Evolutionary conservation across 2,329 filamentous ascomycete genomes (phyloP).

Genomic region (Phoma sp.): DNA sequence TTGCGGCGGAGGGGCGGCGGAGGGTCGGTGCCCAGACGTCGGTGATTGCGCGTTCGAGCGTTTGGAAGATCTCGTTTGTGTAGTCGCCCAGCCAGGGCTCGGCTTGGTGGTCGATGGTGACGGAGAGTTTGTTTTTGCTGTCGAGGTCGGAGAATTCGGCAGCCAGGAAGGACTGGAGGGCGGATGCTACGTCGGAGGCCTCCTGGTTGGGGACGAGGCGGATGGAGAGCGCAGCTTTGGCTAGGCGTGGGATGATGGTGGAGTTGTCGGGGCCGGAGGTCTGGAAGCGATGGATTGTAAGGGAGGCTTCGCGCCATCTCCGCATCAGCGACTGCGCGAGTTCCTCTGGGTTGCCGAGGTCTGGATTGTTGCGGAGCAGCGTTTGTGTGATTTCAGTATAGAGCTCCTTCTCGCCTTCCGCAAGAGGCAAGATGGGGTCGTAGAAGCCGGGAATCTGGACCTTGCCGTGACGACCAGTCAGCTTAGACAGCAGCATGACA

Average conservation of each 20-base stretch:
- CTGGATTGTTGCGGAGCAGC: conserved; percentile 74
- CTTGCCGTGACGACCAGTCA: conserved; percentile 81
- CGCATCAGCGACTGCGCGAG: conserved; percentile 88
- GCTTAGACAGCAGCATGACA: conserved; percentile 78
- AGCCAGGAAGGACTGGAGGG: conserved; percentile 72
- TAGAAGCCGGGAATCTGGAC: conserved; percentile 91
- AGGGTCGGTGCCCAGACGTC: conserved; percentile 76
- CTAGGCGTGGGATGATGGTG: conserved; percentile 88
- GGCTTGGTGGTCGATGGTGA: conserved; percentile 90
- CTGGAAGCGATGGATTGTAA: conserved; percentile 93
- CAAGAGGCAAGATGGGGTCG: conserved; percentile 79
- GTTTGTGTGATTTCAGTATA: conserved; percentile 86
- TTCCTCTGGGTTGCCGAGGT: conserved; percentile 68
- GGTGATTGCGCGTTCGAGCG: conserved; percentile 83
- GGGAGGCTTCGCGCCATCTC: conserved; percentile 91
- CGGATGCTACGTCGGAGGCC: conserved; percentile 75
- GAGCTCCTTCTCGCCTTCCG: conserved; percentile 75
- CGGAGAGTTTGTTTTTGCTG: conserved; percentile 79
- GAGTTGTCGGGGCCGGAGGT: conserved; percentile 88
- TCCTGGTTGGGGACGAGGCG: conserved; percentile 94
- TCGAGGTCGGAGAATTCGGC: conserved; percentile 76
- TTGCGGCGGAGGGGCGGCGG: conserved; percentile 14
- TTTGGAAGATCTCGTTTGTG: conserved; percentile 87
- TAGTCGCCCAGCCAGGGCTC: conserved; percentile 97
- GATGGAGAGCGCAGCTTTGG: conserved; percentile 86